Conservation (phyloP, 2,329 filamentous ascomycete species). For the Alternaria solani region DNA sequence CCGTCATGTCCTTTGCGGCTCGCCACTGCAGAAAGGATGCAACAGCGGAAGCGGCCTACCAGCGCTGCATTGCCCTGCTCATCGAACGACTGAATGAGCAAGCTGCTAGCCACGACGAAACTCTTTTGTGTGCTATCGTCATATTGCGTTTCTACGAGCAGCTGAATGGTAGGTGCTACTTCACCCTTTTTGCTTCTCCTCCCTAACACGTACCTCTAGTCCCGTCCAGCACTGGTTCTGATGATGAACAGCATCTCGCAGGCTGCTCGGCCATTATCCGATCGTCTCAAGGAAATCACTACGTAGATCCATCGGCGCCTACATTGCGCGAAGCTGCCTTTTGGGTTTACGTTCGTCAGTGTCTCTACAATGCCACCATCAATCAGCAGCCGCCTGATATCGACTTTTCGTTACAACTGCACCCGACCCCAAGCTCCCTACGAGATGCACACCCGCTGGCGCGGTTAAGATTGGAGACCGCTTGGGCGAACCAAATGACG, state of each 20-base stretch:
- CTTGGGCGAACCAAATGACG: conserved; percentile 46
- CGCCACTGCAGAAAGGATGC: conserved; percentile 33
- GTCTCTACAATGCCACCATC: conserved; percentile 44
- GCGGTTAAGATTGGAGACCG: conserved; percentile 39
- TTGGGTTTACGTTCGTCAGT: conserved; percentile 47
- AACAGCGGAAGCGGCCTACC: conserved; percentile 35
- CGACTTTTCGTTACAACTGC: conserved; percentile 38
- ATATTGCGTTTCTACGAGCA: conserved; percentile 46
- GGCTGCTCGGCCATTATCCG: conserved; percentile 44
- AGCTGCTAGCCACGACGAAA: conserved; percentile 38
- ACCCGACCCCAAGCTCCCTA: conserved; percentile 33
- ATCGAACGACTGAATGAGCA: conserved; percentile 40
- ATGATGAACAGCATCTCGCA: conserved; percentile 40
- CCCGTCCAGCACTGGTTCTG: conserved; percentile 36
- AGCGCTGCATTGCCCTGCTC: conserved; percentile 41
- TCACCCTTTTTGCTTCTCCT: background rate
- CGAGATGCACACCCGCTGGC: conserved; percentile 36
- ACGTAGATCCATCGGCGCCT: conserved; percentile 43
- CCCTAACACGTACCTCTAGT: conserved; percentile 25
- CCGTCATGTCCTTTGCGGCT: conserved; percentile 42
- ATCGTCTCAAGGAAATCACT: conserved; percentile 37
- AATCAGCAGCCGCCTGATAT: conserved; percentile 43
- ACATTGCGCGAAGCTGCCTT: conserved; percentile 45
- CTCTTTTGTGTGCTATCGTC: conserved; percentile 43
- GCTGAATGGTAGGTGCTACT: conserved; percentile 31